phyloP scores from a whole-genome alignment of 805 yeast species.

The Nakazawaea ernobii region DNA sequence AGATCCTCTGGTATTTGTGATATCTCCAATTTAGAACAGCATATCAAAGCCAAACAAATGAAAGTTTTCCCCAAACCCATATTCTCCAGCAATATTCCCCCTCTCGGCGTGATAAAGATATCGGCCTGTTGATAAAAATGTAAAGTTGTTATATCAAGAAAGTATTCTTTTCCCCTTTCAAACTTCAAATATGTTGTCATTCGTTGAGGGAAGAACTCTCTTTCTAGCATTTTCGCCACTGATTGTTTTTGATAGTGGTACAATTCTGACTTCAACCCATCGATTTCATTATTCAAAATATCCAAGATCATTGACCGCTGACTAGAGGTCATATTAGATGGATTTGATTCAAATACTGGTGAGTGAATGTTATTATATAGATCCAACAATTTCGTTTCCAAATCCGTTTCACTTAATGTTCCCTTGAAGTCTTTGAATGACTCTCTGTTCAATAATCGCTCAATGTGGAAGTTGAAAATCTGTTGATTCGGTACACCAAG shows the following conservation, averaged over 20 bases:
- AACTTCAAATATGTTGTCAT: slow-evolving; percentile 2
- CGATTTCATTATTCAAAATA: slow-evolving; percentile 25
- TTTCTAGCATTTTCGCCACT: slow-evolving; percentile 51
- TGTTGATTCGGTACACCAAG: slow-evolving; percentile 4
- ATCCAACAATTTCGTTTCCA: slow-evolving; percentile 20
- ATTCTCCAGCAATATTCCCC: slow-evolving; percentile 62
- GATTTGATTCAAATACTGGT: slow-evolving; percentile 20
- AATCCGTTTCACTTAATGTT: slow-evolving; percentile 10
- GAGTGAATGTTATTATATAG: slow-evolving; percentile 32
- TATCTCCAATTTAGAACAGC: slow-evolving; percentile 47
- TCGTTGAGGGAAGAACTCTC: slow-evolving; percentile 33
- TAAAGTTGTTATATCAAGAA: slow-evolving; percentile 29
- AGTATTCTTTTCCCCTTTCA: slow-evolving; percentile 17
- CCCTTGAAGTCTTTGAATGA: slow-evolving; percentile 11
- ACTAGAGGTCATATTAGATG: slow-evolving; percentile 15
- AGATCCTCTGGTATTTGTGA: slow-evolving; percentile 36
- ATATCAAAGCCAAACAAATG: slow-evolving; percentile 51
- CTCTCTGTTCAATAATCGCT: slow-evolving; percentile 27
- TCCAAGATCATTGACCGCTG: slow-evolving; percentile 15
- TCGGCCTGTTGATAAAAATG: slow-evolving; percentile 32
- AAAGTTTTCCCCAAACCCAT: slow-evolving; percentile 67
- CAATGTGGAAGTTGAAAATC: slow-evolving; percentile 24
- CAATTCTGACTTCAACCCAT: slow-evolving; percentile 45
- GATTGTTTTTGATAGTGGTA: slow-evolving; percentile 60
- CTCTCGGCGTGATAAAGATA: slow-evolving; percentile 42